These are phyloP conservation scores for Anisodus acutangulus DNA, from an alignment of 257 asterid species.

Conservation along the genomic window DNA sequence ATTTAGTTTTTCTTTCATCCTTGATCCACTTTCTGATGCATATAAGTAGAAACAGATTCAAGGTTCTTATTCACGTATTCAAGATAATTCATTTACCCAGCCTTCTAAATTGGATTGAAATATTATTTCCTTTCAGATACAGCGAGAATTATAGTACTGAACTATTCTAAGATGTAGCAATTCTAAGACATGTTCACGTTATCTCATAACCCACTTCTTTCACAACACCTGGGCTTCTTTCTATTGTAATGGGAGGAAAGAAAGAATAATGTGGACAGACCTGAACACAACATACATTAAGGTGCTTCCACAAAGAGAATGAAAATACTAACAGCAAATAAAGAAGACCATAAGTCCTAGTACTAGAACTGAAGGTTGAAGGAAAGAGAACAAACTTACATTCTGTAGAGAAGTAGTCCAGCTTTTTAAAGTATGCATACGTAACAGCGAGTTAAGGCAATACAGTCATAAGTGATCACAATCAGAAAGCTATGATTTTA, in stretches of 20 bases:
- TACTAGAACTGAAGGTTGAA: constrained; percentile 25
- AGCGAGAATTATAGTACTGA: not conserved
- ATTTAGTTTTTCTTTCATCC: not conserved
- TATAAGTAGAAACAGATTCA: not conserved
- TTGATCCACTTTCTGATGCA: not conserved
- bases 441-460: constrained; percentile 72
- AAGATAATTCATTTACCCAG: not conserved
- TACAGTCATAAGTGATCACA: constrained; percentile 12
- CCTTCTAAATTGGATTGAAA: not conserved
- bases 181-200: not conserved
- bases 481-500: not conserved
- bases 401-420: constrained; percentile 98
- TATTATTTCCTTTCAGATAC: not conserved
- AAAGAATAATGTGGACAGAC: not conserved
- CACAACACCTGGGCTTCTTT: not conserved
- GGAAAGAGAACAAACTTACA: constrained; percentile 56
- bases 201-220: not conserved
- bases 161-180: not conserved
- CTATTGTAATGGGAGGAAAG: not conserved
- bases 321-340: constrained; percentile 1
- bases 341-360: constrained; percentile 2
- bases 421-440: constrained; percentile 93
- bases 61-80: not conserved
- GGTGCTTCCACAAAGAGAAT: not conserved
- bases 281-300: not conserved